Evolutionary conservation across 2,329 filamentous ascomycete genomes (phyloP).

Genomic region (Orbilia javanica): DNA sequence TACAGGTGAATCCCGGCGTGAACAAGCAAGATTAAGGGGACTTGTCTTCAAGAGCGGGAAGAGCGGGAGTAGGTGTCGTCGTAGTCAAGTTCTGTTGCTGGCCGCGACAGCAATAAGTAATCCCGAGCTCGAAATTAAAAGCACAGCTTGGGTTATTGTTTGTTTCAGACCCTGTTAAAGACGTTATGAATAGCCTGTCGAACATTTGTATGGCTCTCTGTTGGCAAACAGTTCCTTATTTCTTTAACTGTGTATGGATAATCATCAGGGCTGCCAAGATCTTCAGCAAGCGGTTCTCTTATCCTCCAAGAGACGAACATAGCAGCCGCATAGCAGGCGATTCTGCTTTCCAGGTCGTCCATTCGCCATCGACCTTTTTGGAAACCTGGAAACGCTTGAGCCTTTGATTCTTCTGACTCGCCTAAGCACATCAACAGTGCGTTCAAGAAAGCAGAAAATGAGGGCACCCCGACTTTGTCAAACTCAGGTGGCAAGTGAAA

Average conservation of each 20-base stretch:
- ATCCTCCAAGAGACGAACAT: not conserved
- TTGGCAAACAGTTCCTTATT: not conserved
- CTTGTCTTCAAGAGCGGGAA: too few relatives aligned
- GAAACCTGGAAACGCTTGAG: not conserved
- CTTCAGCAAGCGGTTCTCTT: not conserved
- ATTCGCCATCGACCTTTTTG: slow-evolving; percentile 1
- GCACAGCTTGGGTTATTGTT: too few relatives aligned
- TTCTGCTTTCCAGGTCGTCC: not conserved
- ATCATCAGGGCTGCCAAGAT: not conserved
- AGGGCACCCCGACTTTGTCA: not conserved
- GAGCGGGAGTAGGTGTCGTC: too few relatives aligned
- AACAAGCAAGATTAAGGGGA: too few relatives aligned
- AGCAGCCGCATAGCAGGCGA: not conserved
- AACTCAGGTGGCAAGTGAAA: not conserved
- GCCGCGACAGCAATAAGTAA: too few relatives aligned
- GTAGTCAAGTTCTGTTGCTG: too few relatives aligned
- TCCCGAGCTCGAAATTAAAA: too few relatives aligned
- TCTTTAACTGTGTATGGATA: not conserved
- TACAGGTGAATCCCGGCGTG: too few relatives aligned
- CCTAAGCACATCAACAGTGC: not conserved
- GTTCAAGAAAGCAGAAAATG: not conserved
- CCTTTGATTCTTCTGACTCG: not conserved
- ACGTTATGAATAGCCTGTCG: not conserved
- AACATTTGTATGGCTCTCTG: not conserved
- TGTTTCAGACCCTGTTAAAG: too few relatives aligned